Percentiles rank a stretch among this genome's conserved stretches.
Conservation (phyloP, 2,329 filamentous ascomycete species). For the Annulohypoxylon truncatum region DNA sequence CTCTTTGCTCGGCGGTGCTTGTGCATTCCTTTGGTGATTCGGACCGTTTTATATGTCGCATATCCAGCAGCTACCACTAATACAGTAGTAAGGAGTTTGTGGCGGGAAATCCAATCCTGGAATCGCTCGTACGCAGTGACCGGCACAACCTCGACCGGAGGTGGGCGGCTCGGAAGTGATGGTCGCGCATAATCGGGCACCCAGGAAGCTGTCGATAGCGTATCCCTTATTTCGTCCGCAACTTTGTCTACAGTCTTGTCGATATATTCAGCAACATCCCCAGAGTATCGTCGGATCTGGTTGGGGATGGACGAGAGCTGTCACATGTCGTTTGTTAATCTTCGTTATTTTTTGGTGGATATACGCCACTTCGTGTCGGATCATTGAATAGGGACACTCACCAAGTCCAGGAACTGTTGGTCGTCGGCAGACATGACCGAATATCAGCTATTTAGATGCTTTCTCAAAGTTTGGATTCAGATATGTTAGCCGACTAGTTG, state of each 20-base stretch:
- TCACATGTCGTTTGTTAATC: constrained; percentile 28
- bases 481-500: background rate
- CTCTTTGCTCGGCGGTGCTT: constrained; percentile 80
- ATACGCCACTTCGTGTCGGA: background rate
- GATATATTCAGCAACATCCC: constrained; percentile 80
- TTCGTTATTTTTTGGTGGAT: background rate
- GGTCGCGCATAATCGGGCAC: constrained; percentile 75
- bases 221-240: constrained; percentile 76
- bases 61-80: constrained; percentile 78
- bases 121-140: constrained; percentile 62
- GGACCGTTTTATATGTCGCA: constrained; percentile 64
- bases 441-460: constrained; percentile 2
- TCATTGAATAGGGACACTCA: constrained; percentile 58
- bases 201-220: constrained; percentile 75
- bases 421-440: constrained; percentile 79
- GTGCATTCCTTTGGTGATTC: constrained; percentile 66
- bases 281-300: constrained; percentile 77
- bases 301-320: constrained; percentile 66
- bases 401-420: constrained; percentile 80
- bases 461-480: constrained; percentile 2
- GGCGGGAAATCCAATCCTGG: constrained; percentile 76
- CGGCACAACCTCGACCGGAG: constrained; percentile 50
- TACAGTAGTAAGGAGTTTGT: constrained; percentile 79
- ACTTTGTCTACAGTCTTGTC: constrained; percentile 84
- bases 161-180: constrained; percentile 62